These are phyloP conservation scores for Blastobotrys petasosporus DNA, from an alignment of 1,139 yeast genomes.

Conservation along the genomic window DNA sequence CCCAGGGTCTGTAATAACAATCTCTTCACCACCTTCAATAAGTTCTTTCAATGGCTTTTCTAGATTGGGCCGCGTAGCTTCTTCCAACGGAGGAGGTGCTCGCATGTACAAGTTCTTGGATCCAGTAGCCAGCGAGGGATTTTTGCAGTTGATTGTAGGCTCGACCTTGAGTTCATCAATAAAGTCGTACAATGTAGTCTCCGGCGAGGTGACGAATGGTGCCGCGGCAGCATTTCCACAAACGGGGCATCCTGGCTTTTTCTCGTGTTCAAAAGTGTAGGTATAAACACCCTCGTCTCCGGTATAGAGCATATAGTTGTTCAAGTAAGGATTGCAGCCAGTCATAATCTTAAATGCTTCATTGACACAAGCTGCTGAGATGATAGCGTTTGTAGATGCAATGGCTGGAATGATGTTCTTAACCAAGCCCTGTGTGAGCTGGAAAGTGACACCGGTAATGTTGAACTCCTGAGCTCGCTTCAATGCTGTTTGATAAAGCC, in stretches of 20 bases:
- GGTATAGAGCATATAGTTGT: slow-evolving; percentile 82
- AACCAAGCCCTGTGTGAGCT: slow-evolving; percentile 77
- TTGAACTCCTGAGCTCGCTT: slow-evolving; percentile 57
- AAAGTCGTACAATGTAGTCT: slow-evolving; percentile 43
- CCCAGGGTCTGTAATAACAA: slow-evolving; percentile 52
- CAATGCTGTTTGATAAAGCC: slow-evolving; percentile 54
- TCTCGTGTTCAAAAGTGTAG: slow-evolving; percentile 60
- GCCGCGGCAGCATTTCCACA: slow-evolving; percentile 52
- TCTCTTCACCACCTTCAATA: slow-evolving; percentile 43
- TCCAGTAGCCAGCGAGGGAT: slow-evolving; percentile 49
- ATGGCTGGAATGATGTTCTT: slow-evolving; percentile 92
- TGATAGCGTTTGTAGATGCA: slow-evolving; percentile 88
- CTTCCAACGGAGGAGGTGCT: slow-evolving; percentile 48
- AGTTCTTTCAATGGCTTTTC: slow-evolving; percentile 36
- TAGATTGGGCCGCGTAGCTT: slow-evolving; percentile 46
- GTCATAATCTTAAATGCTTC: slow-evolving; percentile 80
- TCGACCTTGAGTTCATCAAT: slow-evolving; percentile 37
- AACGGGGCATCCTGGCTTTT: slow-evolving; percentile 61
- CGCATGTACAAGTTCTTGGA: slow-evolving; percentile 44
- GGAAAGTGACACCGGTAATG: slow-evolving; percentile 65
- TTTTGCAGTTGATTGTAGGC: slow-evolving; percentile 39
- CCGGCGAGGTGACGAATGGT: slow-evolving; percentile 32
- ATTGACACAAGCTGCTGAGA: slow-evolving; percentile 87
- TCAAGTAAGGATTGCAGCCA: slow-evolving; percentile 57
- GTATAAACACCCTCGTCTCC: slow-evolving; percentile 76